A percentile compares a stretch with the other conserved stretches of the same genome.
Conservation (phyloP, 495 filamentous ascomycete genomes). For the Podospora fimiseda region DNA sequence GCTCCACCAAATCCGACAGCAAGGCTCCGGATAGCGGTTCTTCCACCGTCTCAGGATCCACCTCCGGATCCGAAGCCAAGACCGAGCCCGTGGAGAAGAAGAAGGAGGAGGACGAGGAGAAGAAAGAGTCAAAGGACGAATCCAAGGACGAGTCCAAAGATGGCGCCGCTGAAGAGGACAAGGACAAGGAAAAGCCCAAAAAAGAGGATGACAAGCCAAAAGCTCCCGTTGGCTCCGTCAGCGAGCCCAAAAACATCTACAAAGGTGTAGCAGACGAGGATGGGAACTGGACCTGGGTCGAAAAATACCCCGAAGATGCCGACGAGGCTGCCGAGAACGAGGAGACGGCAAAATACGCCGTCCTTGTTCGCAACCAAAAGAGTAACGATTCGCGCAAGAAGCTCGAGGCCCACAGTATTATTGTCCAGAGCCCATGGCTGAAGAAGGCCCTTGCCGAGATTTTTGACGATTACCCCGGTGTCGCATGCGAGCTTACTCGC, state of each 20-base stretch:
- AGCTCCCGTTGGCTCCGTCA: slow-evolving; percentile 25
- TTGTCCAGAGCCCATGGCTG: slow-evolving; percentile 58
- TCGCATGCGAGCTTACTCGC: slow-evolving; percentile 53
- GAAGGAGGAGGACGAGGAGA: slow-evolving; percentile 5
- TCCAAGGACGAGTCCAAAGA: slow-evolving; percentile 4
- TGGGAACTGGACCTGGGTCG: slow-evolving; percentile 35
- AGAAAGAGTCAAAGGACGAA: slow-evolving; percentile 3
- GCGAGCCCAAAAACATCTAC: slow-evolving; percentile 34
- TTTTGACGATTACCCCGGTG: slow-evolving; percentile 56
- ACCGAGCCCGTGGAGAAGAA: slow-evolving; percentile 1
- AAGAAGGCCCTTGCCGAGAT: slow-evolving; percentile 51
- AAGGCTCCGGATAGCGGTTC: slow-evolving; percentile 13
- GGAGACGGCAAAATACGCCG: slow-evolving; percentile 29
- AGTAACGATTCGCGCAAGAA: slow-evolving; percentile 51
- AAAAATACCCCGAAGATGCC: slow-evolving; percentile 32
- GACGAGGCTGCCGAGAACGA: slow-evolving; percentile 34
- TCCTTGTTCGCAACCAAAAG: slow-evolving; percentile 31
- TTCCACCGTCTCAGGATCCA: background rate
- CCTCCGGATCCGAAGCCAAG: slow-evolving; percentile 5
- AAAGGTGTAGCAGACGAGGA: slow-evolving; percentile 26
- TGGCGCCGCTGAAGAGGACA: slow-evolving; percentile 3
- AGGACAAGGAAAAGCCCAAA: slow-evolving; percentile 7
- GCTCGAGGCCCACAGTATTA: slow-evolving; percentile 54
- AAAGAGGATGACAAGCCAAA: slow-evolving; percentile 16
- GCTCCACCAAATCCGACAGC: slow-evolving; percentile 7